These are phyloP conservation scores for Bullera alba DNA, from an alignment of 768 basidiomycete genomes.

Conservation along the genomic window DNA sequence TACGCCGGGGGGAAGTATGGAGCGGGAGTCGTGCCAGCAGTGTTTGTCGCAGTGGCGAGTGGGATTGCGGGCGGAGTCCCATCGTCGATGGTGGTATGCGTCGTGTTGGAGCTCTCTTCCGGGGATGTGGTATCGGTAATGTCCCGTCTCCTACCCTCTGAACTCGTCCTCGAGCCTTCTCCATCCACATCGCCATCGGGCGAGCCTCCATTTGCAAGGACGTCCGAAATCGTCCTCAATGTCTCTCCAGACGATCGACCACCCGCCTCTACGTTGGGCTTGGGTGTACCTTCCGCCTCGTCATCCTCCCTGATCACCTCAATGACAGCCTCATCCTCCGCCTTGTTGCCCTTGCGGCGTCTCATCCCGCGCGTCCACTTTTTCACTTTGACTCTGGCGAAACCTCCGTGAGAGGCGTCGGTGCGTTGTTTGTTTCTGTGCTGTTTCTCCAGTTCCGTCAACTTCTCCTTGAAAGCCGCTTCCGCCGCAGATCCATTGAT, in stretches of 20 bases:
- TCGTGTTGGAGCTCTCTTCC: background rate
- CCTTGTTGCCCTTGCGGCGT: slow-evolving; percentile 9
- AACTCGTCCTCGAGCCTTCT: too few species aligned
- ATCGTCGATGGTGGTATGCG: background rate
- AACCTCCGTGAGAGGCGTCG: slow-evolving; percentile 14
- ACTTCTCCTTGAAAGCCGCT: slow-evolving; percentile 24
- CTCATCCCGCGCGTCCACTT: slow-evolving; percentile 25
- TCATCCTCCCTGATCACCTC: slow-evolving; percentile 6
- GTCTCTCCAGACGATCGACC: background rate
- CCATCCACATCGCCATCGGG: background rate
- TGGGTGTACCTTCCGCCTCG: background rate
- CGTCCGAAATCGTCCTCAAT: background rate
- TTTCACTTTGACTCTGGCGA: slow-evolving; percentile 23
- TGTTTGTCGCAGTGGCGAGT: background rate
- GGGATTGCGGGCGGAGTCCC: background rate
- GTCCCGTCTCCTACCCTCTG: background rate
- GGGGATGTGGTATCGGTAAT: background rate
- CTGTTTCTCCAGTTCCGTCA: slow-evolving; percentile 25
- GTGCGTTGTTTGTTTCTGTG: slow-evolving; percentile 19
- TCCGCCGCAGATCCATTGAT: slow-evolving; percentile 17
- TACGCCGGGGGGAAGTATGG: slow-evolving; percentile 40
- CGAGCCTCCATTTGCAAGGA: background rate
- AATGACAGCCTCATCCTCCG: slow-evolving; percentile 1
- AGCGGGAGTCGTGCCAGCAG: background rate
- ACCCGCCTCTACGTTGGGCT: slow-evolving; percentile 8